Percentiles rank a stretch among this genome's conserved stretches.
Conservation (phyloP, 805 yeast species). For the Kodamaea jinghongensis region DNA sequence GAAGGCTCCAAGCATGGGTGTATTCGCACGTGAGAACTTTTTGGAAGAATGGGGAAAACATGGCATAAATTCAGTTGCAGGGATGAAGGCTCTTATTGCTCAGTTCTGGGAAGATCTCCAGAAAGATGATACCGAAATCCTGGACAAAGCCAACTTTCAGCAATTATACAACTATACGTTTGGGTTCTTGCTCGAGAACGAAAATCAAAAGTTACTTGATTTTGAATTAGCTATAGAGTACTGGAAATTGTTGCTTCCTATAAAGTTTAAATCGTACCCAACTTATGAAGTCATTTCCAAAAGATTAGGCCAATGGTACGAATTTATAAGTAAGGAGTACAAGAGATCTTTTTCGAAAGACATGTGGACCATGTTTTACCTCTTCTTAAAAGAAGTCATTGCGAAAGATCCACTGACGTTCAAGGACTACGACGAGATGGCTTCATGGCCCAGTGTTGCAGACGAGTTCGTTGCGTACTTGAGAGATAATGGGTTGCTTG, state of each 20-base stretch:
- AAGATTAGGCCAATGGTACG: constrained; percentile 54
- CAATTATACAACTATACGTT: constrained; percentile 71
- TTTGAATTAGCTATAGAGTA: constrained; percentile 66
- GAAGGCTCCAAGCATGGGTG: constrained; percentile 64
- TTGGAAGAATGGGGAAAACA: constrained; percentile 54
- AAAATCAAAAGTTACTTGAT: constrained; percentile 51
- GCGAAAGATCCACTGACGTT: constrained; percentile 47
- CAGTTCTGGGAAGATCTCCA: constrained; percentile 13
- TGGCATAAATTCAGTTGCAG: constrained; percentile 27
- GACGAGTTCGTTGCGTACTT: constrained; percentile 76
- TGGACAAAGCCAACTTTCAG: constrained; percentile 47
- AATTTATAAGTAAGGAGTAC: constrained; percentile 45
- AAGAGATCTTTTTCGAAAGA: constrained; percentile 61
- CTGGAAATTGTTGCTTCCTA: constrained; percentile 66
- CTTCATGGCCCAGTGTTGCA: constrained; percentile 89
- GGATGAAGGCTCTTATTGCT: constrained; percentile 43
- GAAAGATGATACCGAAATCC: constrained; percentile 23
- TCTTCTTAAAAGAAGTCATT: constrained; percentile 54
- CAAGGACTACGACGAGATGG: constrained; percentile 66
- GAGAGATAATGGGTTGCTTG: constrained; percentile 25
- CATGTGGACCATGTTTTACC: constrained; percentile 80
- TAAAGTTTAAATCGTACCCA: constrained; percentile 1
- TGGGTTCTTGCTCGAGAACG: constrained; percentile 58
- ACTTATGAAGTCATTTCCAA: constrained; percentile 19
- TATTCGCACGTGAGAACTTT: constrained; percentile 50